These are phyloP conservation scores for Stevia rebaudiana DNA, from an alignment of 140 eudicot genomes.

Conservation along the genomic window DNA sequence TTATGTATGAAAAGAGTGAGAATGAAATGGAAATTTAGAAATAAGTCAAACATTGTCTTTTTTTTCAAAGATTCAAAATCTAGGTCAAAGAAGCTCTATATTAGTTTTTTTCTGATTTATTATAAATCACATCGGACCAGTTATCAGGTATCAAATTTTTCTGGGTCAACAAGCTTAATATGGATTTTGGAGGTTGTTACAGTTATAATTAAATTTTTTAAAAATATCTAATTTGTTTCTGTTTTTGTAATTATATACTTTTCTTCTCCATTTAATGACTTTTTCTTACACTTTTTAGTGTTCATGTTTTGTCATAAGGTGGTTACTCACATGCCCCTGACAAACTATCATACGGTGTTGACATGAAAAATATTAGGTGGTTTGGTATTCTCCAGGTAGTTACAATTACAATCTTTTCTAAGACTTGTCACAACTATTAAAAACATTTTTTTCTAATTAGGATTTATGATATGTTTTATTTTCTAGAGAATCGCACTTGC, in stretches of 20 bases:
- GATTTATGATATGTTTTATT: constrained; percentile 4
- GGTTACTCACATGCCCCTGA: constrained; percentile 91
- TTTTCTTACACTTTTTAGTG: background rate
- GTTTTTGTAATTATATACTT: background rate
- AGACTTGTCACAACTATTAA: background rate
- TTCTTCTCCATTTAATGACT: background rate
- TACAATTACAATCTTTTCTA: background rate
- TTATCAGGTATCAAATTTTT: background rate
- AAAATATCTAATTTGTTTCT: background rate
- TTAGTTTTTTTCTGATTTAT: background rate
- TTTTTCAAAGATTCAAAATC: background rate
- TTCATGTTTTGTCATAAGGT: constrained; percentile 32
- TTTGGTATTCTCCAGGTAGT: constrained; percentile 84
- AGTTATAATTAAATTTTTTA: background rate
- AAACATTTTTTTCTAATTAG: background rate
- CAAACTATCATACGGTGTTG: constrained; percentile 71
- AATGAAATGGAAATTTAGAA: background rate
- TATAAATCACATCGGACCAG: background rate
- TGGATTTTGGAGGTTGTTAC: background rate
- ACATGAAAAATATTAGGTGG: constrained; percentile 74
- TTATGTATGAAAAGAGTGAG: background rate
- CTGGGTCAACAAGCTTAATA: no score
- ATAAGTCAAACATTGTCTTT: background rate
- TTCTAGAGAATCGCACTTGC: constrained; percentile 87
- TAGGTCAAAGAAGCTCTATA: background rate